Evolutionary conservation across 2,329 filamentous ascomycete species (phyloP), one percentile per base, ranked within the genome.

Genomic region (Epichloe festucae): DNA sequence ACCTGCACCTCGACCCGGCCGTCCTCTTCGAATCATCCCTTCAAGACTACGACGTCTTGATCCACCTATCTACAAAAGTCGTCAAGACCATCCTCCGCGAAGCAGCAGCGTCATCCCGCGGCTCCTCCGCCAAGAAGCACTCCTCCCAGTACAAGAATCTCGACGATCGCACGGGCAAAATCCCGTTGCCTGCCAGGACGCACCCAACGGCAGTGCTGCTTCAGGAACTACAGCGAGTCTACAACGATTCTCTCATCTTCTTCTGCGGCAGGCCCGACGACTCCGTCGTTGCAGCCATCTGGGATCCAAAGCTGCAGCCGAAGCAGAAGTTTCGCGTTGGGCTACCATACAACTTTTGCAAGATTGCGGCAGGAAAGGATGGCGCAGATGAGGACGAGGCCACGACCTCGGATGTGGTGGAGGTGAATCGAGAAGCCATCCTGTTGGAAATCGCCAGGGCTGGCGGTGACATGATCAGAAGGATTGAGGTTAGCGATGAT

Each of bases 1-100:
- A 75, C 27, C 62, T 77, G 27, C 67, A 69, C 12, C 66, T 88
- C 50, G 71, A 83, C 46, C 59, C 65, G 3, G 40, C 57, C 2
- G 53, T 57, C 27, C 74, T 97, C 8, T 97, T 97, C 69, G 73
- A 77, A n/a, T 75, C 85, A 3, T 79, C 84, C 0, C 73, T 88
- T 5, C 67, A 68, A 10, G 89, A 95, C 57, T 98, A 90, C 65
- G 89, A 97, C 64, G 84, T 97, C 56, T 70, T 91, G n/a, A 72
- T 98, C 51, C 79, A 84, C 61, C 71, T 97, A 19, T 77, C 79
- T 15, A 58, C 74, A 35, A 81, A 77, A 57, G 70, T 70, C 48
- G 63, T 78, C 44, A 72, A 71, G 61, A 55, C 63, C 56, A 60
- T 73, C 31, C 52, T 67, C 59, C 63, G 67, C 59, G 69, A 70